Conservation (phyloP, 345 rosid genomes). For the Salix caprea region DNA sequence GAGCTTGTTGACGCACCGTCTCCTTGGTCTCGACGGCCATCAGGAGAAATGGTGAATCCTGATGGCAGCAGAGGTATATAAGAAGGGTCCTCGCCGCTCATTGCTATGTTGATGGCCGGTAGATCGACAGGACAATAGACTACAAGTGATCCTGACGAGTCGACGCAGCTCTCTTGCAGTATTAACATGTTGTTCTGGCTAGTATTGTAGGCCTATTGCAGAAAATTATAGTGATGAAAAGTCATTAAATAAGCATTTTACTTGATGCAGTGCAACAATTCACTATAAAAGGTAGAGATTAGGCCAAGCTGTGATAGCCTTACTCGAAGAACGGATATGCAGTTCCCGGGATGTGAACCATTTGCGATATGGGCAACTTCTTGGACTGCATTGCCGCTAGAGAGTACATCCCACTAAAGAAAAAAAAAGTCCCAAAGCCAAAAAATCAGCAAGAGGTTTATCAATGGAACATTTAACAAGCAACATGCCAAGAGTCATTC, state of each 20-base stretch:
- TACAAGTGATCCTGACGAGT: constrained; percentile 75
- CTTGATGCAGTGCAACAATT: not conserved
- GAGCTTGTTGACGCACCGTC: constrained; percentile 78
- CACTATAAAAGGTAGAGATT: not conserved
- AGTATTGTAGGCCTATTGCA: constrained; percentile 57
- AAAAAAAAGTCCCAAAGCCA: not conserved
- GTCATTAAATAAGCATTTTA: not conserved
- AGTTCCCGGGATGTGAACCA: constrained; percentile 85
- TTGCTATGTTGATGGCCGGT: constrained; percentile 74
- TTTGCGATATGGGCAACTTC: constrained; percentile 92
- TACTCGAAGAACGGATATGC: constrained; percentile 92
- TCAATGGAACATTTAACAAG: not conserved
- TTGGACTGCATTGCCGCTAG: constrained; percentile 76
- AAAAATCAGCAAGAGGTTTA: constrained; percentile 5
- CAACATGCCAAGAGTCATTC: not conserved
- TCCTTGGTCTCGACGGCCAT: constrained; percentile 45
- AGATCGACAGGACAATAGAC: constrained; percentile 88
- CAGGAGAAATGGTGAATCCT: constrained; percentile 77
- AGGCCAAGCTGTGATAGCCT: constrained; percentile 12
- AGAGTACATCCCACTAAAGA: constrained; percentile 91
- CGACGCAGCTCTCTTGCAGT: constrained; percentile 92
- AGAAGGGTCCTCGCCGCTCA: constrained; percentile 91
- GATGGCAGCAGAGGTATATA: constrained; percentile 88
- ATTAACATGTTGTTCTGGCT: constrained; percentile 86
- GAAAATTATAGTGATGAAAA: not conserved